phyloP scores from a whole-genome alignment of 495 filamentous ascomycete genomes.

The Talaromyces stipitatus region DNA sequence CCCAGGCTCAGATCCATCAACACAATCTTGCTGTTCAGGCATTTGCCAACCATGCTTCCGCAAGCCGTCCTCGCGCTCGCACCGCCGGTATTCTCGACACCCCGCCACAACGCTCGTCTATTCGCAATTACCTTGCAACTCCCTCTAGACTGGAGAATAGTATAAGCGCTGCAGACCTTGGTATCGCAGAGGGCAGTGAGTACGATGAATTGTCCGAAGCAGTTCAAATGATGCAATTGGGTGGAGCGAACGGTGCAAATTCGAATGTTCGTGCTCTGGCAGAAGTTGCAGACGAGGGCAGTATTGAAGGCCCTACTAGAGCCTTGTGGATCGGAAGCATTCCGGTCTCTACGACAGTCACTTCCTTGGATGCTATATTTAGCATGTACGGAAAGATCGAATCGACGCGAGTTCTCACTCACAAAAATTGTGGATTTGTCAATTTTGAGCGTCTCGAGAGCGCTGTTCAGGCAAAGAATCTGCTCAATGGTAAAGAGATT shows the following conservation, averaged over 20 bases:
- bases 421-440: slow-evolving; percentile 99
- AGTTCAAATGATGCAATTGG: slow-evolving; percentile 70
- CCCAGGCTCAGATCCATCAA: slow-evolving; percentile 83
- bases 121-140: slow-evolving; percentile 66
- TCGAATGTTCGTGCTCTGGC: slow-evolving; percentile 36
- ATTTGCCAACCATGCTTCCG: slow-evolving; percentile 74
- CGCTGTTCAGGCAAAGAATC: slow-evolving; percentile 76
- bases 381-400: slow-evolving; percentile 82
- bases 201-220: slow-evolving; percentile 67
- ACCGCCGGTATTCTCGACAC: slow-evolving; percentile 87
- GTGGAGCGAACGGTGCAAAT: slow-evolving; percentile 50
- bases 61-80: slow-evolving; percentile 76
- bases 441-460: slow-evolving; percentile 90
- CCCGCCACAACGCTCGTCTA: slow-evolving; percentile 62
- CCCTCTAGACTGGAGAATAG: slow-evolving; percentile 78
- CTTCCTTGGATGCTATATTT: slow-evolving; percentile 89
- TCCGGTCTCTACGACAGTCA: slow-evolving; percentile 92
- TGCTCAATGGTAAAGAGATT: slow-evolving; percentile 93
- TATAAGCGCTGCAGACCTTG: slow-evolving; percentile 72
- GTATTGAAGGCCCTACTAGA: slow-evolving; percentile 82
- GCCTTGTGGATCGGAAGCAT: slow-evolving; percentile 97
- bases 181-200: slow-evolving; percentile 62
- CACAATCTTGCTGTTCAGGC: slow-evolving; percentile 93
- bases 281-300: slow-evolving; percentile 57
- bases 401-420: slow-evolving; percentile 87